Evolutionary conservation across 805 yeast species (phyloP), one percentile per base, ranked within the genome.

Genomic region (Nakazawaea laoshanensis): DNA sequence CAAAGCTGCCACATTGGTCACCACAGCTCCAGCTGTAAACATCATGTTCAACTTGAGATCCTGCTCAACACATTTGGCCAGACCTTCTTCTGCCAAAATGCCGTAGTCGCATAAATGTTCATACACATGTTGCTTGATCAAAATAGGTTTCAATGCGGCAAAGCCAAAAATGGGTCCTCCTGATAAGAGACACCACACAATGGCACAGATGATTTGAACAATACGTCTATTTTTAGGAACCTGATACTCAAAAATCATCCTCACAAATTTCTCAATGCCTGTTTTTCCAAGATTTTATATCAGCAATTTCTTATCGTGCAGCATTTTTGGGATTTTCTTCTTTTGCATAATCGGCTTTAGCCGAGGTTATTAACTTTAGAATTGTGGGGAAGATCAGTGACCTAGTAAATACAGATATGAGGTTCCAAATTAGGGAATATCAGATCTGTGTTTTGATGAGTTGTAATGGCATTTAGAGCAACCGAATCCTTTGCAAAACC

Each of bases 151-250:
- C 44, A 71, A 53, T 11, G 77, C 77, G 5, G 77, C 77, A 54
- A 71, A 71, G 5, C 77, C 77, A 47, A 71, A 71, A 22, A 70
- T 67, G 3, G 76, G 74, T 4, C 77, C 77, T 3, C 74, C 77
- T 4, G 75, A 67, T 18, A 71, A 49, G 7, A 71, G 50, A 44
- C 76, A 70, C 77, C 77, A 71, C 12, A 57, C 38, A 14, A 70
- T 67, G 14, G 77, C 75, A 53, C 74, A 63, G 11, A 46, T 49
- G 27, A 68, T 63, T 48, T 70, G 77, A 14, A 47, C 22, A 7
- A 63, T 23, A 39, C 67, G 52, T 24, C 41, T 60, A n/a, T 30
- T 30, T 11, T 22, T 20, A 7, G 38, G 21, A 12, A 35, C 38
- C 14, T 30, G 34, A 21, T 30, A 35, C 16, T 30, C 34, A 18